Percentiles rank a stretch among this genome's conserved stretches.
These are phyloP conservation scores for Triangularia verruculosa DNA, from an alignment of 2,329 filamentous ascomycete species.

Conservation along the genomic window DNA sequence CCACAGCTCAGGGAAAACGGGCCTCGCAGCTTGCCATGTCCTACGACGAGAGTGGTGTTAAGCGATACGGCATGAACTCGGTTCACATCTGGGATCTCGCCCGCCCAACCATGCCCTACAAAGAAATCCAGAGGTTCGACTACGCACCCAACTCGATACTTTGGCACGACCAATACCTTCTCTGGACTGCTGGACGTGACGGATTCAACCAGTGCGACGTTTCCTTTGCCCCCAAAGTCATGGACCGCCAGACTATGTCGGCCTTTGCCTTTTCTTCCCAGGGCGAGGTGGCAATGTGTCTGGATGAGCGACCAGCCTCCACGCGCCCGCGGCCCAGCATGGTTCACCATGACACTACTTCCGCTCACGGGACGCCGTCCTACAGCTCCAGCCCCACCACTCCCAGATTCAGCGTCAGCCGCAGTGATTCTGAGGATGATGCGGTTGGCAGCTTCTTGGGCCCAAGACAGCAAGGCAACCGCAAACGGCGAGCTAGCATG, in stretches of 20 bases:
- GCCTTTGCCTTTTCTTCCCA: conserved; percentile 58
- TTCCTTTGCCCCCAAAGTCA: conserved; percentile 59
- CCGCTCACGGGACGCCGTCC: conserved; percentile 40
- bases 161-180: conserved; percentile 63
- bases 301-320: conserved; percentile 53
- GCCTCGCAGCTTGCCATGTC: conserved; percentile 61
- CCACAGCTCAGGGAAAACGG: conserved; percentile 56
- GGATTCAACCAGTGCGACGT: conserved; percentile 66
- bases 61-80: conserved; percentile 53
- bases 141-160: conserved; percentile 55
- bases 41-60: conserved; percentile 56
- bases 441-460: conserved; percentile 59
- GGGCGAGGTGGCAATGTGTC: conserved; percentile 59
- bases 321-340: conserved; percentile 42
- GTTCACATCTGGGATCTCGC: conserved; percentile 70
- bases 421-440: conserved; percentile 65
- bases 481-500: conserved; percentile 42
- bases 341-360: conserved; percentile 31
- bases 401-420: conserved; percentile 53
- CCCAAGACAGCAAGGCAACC: conserved; percentile 39
- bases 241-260: conserved; percentile 61
- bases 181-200: conserved; percentile 65
- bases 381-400: conserved; percentile 49
- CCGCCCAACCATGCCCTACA: conserved; percentile 63
- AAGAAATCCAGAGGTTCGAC: conserved; percentile 61